Percentiles rank a stretch among this genome's conserved stretches.
Evolutionary conservation across 176 grass and related monocot species (phyloP).

Genomic region (Carex myosuroides): DNA sequence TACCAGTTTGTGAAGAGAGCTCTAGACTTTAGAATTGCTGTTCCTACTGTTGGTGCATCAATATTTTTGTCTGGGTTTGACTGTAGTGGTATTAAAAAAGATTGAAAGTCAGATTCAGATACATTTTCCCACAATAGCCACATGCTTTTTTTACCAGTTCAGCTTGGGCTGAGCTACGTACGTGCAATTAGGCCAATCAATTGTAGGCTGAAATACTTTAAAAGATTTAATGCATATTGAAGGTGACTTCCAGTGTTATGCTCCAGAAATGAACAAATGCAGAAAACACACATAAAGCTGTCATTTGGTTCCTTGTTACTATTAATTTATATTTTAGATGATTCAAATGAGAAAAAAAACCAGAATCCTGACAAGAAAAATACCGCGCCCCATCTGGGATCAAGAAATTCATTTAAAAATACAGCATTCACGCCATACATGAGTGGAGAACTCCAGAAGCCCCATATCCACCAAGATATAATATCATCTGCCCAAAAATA

Average conservation of each 20-base stretch:
- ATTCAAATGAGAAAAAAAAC: not conserved
- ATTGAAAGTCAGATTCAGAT: conserved; percentile 7
- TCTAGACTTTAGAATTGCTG: conserved; percentile 76
- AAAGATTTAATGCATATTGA: not conserved
- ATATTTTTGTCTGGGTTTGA: conserved; percentile 47
- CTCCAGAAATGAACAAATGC: not conserved
- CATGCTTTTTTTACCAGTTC: not conserved
- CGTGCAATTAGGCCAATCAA: not conserved
- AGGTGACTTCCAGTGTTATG: not conserved
- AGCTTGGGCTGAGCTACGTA: not conserved
- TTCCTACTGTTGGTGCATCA: conserved; percentile 55
- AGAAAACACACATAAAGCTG: not conserved
- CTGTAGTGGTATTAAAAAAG: conserved; percentile 30
- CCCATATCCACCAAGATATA: conserved; percentile 94
- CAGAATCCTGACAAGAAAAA: conserved; percentile 18
- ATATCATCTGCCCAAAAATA: conserved; percentile 54
- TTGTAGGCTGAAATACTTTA: not conserved
- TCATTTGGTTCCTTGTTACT: not conserved
- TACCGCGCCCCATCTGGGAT: conserved; percentile 66
- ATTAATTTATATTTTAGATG: not conserved
- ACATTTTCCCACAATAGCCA: not conserved
- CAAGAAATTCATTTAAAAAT: conserved; percentile 84
- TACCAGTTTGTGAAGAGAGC: conserved; percentile 45
- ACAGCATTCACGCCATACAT: conserved; percentile 85
- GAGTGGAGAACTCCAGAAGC: conserved; percentile 81